A percentile compares a stretch with the other conserved stretches of the same genome.
These are phyloP conservation scores for Rhododendron kiyosumense DNA, from an alignment of 148 eudicot genomes.

Conservation along the genomic window DNA sequence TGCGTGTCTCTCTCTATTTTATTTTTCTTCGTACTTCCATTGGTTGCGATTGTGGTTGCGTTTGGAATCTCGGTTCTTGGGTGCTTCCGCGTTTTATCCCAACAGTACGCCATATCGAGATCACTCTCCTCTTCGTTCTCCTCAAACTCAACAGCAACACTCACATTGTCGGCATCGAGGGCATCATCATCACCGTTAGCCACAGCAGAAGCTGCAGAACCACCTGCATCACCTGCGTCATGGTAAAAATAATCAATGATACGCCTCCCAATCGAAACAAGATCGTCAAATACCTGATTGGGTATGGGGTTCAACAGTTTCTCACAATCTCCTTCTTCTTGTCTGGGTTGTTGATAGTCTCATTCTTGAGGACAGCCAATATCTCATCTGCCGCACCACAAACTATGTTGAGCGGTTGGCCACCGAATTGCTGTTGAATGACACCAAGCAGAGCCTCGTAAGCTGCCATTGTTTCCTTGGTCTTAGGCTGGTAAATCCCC, in stretches of 20 bases:
- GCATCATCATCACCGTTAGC: slow-evolving; percentile 43
- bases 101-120: slow-evolving; percentile 38
- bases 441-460: slow-evolving; percentile 60
- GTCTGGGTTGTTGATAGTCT: slow-evolving; percentile 36
- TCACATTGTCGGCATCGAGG: slow-evolving; percentile 50
- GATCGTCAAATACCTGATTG: slow-evolving; percentile 35
- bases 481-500: slow-evolving; percentile 58
- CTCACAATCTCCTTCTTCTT: slow-evolving; percentile 65
- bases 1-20: too few relatives aligned
- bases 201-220: slow-evolving; percentile 14
- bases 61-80: too few relatives aligned
- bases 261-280: slow-evolving; percentile 47
- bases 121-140: slow-evolving; percentile 66
- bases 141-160: slow-evolving; percentile 71
- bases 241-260: slow-evolving; percentile 50
- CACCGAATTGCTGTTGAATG: slow-evolving; percentile 59
- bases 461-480: slow-evolving; percentile 59
- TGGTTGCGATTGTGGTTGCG: too few relatives aligned
- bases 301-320: slow-evolving; percentile 46
- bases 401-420: slow-evolving; percentile 49
- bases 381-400: slow-evolving; percentile 72
- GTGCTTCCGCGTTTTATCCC: too few relatives aligned
- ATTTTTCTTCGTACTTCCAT: too few relatives aligned
- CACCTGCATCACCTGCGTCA: slow-evolving; percentile 36
- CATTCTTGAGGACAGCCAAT: slow-evolving; percentile 49